A percentile compares a stretch with the other conserved stretches of the same genome.
Evolutionary conservation across 2,329 filamentous ascomycete genomes (phyloP).

Genomic region (Trichoderma atroviride): DNA sequence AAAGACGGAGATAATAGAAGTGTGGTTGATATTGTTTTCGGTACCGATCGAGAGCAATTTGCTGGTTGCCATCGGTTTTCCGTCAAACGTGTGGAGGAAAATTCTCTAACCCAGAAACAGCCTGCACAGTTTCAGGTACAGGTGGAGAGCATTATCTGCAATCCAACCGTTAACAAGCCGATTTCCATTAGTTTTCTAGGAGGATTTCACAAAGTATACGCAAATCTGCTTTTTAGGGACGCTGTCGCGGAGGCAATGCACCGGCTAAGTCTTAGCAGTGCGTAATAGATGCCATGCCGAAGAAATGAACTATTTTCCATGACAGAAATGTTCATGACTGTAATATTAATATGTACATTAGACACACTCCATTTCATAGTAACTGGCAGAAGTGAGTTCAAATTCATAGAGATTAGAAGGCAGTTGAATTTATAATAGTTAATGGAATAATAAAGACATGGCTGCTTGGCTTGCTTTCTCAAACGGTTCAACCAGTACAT

Average conservation of each 20-base stretch:
- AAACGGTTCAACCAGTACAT: neutral
- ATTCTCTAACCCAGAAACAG: neutral
- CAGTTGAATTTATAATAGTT: too few species aligned
- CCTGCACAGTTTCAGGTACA: neutral
- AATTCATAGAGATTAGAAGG: too few species aligned
- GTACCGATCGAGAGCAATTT: neutral
- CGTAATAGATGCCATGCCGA: neutral
- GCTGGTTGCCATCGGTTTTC: slow-evolving; percentile 15
- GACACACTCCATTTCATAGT: neutral
- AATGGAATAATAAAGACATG: too few species aligned
- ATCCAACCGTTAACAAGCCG: neutral
- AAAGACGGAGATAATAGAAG: neutral
- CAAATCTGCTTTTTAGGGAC: slow-evolving; percentile 1
- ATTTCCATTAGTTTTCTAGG: neutral
- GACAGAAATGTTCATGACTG: neutral
- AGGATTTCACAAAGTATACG: neutral
- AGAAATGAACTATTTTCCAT: neutral
- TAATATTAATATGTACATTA: neutral
- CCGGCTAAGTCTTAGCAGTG: neutral
- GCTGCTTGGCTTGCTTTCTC: too few species aligned
- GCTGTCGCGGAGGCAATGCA: neutral
- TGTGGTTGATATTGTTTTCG: neutral
- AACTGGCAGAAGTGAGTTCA: too few species aligned
- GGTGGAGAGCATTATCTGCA: slow-evolving; percentile 4
- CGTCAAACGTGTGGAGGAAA: neutral